Conservation (phyloP, 306 rosid genomes). For the Corylus americana region DNA sequence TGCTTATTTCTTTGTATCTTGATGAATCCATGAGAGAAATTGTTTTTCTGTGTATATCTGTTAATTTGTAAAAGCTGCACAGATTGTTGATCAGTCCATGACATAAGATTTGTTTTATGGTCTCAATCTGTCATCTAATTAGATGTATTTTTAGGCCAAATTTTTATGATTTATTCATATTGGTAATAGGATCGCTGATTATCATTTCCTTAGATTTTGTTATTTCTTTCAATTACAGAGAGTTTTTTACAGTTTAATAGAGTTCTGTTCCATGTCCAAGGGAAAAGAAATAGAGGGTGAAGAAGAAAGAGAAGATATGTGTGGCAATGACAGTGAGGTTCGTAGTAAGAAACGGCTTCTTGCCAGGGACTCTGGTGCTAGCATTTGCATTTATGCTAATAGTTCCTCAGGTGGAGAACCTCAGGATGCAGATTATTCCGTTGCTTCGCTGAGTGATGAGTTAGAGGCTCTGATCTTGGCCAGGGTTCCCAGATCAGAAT, state of each 20-base stretch:
- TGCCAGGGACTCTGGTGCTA: conserved; percentile 16
- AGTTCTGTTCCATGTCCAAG: conserved; percentile 25
- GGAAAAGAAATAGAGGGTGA: conserved; percentile 22
- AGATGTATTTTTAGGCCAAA: neutral
- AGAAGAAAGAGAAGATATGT: conserved; percentile 15
- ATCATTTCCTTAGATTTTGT: conserved; percentile 9
- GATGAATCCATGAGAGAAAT: conserved; percentile 1
- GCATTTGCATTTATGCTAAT: conserved; percentile 20
- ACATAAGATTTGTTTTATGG: neutral
- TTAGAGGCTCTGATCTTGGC: conserved; percentile 68
- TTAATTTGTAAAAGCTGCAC: neutral
- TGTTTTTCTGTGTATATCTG: neutral
- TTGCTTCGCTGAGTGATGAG: conserved; percentile 65
- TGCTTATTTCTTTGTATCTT: neutral
- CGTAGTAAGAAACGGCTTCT: conserved; percentile 26
- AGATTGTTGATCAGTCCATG: conserved; percentile 1
- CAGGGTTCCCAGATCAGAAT: conserved; percentile 67
- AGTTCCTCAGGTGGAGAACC: conserved; percentile 53
- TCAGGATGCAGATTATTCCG: conserved; percentile 83
- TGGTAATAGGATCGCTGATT: conserved; percentile 13
- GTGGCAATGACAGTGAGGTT: conserved; percentile 15
- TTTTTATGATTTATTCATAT: conserved; percentile 12
- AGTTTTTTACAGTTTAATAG: conserved; percentile 9
- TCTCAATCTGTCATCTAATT: conserved; percentile 10
- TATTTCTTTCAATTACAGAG: conserved; percentile 16